These are phyloP conservation scores for Fusarium mangiferae DNA, from an alignment of 2,329 filamentous ascomycete species.

Conservation along the genomic window DNA sequence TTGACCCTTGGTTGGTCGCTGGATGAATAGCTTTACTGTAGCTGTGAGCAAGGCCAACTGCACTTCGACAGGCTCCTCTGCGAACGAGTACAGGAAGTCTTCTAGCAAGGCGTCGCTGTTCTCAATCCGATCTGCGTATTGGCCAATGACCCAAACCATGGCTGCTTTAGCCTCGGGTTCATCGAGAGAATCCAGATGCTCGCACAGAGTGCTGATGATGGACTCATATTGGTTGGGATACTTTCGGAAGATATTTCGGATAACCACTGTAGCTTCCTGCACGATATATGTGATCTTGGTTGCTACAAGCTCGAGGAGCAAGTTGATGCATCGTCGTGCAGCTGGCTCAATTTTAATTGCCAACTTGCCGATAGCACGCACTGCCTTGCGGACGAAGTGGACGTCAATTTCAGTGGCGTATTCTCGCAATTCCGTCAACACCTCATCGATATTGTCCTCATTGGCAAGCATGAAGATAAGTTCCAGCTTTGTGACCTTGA, in stretches of 20 bases:
- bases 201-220: slow-evolving; percentile 94
- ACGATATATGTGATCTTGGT: slow-evolving; percentile 99
- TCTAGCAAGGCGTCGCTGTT: slow-evolving; percentile 94
- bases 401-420: slow-evolving; percentile 99
- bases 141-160: slow-evolving; percentile 99
- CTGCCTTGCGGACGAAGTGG: slow-evolving; percentile 97
- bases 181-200: slow-evolving; percentile 95
- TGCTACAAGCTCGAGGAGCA: slow-evolving; percentile 89
- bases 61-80: slow-evolving; percentile 94
- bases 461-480: slow-evolving; percentile 99
- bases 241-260: slow-evolving; percentile 98
- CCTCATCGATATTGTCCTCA: slow-evolving; percentile 94
- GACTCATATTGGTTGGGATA: slow-evolving; percentile 99
- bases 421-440: slow-evolving; percentile 92
- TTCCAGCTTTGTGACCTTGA: slow-evolving; percentile 98
- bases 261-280: slow-evolving; percentile 97
- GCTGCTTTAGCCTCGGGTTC: slow-evolving; percentile 98
- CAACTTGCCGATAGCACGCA: slow-evolving; percentile 95
- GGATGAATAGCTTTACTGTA: slow-evolving; percentile 97
- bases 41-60: slow-evolving; percentile 94
- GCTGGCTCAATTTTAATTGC: slow-evolving; percentile 99
- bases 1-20: slow-evolving; percentile 93
- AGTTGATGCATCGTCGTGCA: slow-evolving; percentile 89
- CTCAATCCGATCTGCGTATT: slow-evolving; percentile 97
- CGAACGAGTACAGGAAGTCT: slow-evolving; percentile 93